Conservation (phyloP, 2,329 filamentous ascomycete genomes). For the Aureobasidium sp. region DNA sequence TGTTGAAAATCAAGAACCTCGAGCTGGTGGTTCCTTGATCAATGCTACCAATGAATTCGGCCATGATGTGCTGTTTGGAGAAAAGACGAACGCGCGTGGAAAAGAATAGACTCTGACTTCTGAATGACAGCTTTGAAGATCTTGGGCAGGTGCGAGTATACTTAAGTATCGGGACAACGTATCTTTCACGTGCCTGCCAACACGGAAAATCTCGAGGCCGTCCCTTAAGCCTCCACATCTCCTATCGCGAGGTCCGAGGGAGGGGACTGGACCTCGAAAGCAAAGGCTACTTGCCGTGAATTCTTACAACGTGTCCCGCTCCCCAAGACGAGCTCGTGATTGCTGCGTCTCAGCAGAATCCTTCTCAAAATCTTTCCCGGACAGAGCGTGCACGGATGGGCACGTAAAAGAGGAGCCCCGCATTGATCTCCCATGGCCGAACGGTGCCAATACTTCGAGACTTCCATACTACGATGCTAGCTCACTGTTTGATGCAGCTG, state of each 20-base stretch:
- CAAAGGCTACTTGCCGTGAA: background rate
- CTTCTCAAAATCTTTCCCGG: slow-evolving; percentile 2
- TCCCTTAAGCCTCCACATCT: background rate
- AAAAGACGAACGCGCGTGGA: background rate
- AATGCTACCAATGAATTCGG: slow-evolving; percentile 68
- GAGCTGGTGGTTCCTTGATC: slow-evolving; percentile 88
- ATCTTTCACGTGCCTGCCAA: background rate
- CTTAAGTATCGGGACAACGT: background rate
- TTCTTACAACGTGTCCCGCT: background rate
- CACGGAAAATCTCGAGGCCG: slow-evolving; percentile 7
- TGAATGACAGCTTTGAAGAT: slow-evolving; percentile 2
- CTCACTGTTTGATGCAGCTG: background rate
- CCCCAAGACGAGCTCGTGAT: background rate
- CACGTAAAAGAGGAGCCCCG: background rate
- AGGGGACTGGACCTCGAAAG: background rate
- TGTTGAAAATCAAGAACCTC: slow-evolving; percentile 84
- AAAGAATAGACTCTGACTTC: background rate
- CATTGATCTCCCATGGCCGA: background rate
- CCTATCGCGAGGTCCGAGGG: slow-evolving; percentile 7
- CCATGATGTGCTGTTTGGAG: background rate
- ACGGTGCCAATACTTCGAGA: slow-evolving; percentile 4
- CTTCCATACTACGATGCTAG: background rate
- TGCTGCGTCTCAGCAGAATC: slow-evolving; percentile 6
- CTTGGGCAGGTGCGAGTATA: slow-evolving; percentile 6
- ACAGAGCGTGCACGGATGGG: background rate